Base-by-base conservation (phyloP, 2,329 filamentous ascomycete species). In the Paraphoma sp. region DNA sequence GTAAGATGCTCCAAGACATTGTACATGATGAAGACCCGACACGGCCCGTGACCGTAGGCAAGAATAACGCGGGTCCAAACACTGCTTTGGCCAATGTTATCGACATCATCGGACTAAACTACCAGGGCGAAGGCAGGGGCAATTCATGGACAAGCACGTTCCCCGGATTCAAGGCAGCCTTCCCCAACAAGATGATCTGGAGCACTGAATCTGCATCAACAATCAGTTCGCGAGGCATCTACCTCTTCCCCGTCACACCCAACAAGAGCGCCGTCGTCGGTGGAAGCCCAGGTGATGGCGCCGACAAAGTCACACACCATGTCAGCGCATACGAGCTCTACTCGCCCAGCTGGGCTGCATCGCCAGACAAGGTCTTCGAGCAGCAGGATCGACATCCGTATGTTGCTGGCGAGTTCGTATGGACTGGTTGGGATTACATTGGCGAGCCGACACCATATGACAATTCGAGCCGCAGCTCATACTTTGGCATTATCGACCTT, bases 401-500 rank as follows among this genome's bases (percentile, higher is more conserved):
- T 54, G 83, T 84, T 0, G 83, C 82, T 0, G 84, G 84, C 4
- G 84, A 83, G 58, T 84, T 82, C 40, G 81, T 84, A 6, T 84
- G 82, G 82, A 78, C 80, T 0, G 82, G 82, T 0, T 83, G 72
- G 60, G 82, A 83, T 56, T 83, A 84, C 64, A 62, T 84, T 9
- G 82, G 82, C 18, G 82, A 84, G 65, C 81, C 81, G 2, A 82
- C 79, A 8, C 82, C 82, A 0, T 85, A 82, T 62, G 72, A 81
- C 59, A 72, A 81, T 56, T 51, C 67, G 1, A 73, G 81, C 4
- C 80, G 82, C 10, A 83, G 80, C 65, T 82, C 81, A 1, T 86
- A 86, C 65, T 86, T 81, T 45, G 84, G 84, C 9, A 84, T 86
- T 54, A 78, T 86, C 30, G 84, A 86, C 52, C 73, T 86, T 6